A percentile compares a stretch with the other conserved stretches of the same genome.
Evolutionary conservation across 116 monocot species (phyloP).

Genomic region (Cymodocea nodosa): DNA sequence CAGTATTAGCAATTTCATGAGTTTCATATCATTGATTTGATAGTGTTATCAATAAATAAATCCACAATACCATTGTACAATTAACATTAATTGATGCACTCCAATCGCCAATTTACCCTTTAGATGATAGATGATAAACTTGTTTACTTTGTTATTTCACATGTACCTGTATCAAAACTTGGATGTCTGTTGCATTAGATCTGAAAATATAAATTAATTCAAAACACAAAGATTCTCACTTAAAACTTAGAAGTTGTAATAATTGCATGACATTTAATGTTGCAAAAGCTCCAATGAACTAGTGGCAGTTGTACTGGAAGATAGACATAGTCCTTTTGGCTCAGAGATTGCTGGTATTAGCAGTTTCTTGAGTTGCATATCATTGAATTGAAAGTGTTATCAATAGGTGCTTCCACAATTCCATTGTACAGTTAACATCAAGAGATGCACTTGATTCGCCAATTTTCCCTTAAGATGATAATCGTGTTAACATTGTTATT

Average conservation of each 20-base stretch:
- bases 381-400: neutral
- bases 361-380: constrained; percentile 4
- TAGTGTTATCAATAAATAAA: neutral
- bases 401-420: constrained; percentile 3
- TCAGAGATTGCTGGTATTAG: neutral
- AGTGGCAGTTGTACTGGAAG: neutral
- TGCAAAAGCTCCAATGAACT: neutral
- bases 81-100: constrained; percentile 3
- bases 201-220: constrained; percentile 15
- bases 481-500: constrained; percentile 23
- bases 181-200: constrained; percentile 23
- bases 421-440: neutral
- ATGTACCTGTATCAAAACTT: constrained; percentile 33
- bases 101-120: neutral
- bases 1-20: neutral
- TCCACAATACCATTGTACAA: neutral
- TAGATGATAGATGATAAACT: constrained; percentile 9
- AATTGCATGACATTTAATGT: too few species aligned
- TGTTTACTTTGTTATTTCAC: constrained; percentile 23
- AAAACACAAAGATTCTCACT: constrained; percentile 15
- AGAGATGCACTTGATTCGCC: constrained; percentile 7
- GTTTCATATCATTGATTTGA: neutral
- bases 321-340: neutral
- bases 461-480: constrained; percentile 1
- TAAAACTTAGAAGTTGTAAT: constrained; percentile 1